Base-by-base conservation (phyloP, 2,329 filamentous ascomycete genomes). In the Coleophoma eucalyptorum region DNA sequence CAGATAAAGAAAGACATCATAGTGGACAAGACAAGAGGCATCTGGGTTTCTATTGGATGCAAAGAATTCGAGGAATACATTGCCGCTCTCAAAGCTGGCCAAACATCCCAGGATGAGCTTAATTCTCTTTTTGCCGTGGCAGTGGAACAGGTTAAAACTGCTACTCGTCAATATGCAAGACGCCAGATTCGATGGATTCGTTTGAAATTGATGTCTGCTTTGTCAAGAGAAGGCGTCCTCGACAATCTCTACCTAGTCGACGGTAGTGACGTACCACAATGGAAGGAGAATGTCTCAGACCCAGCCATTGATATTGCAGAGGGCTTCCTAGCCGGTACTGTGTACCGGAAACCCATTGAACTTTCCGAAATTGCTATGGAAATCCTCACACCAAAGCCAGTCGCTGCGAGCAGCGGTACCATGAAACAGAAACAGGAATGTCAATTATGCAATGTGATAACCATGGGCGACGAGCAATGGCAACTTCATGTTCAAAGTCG, bases 11-110 rank as follows among this genome's bases (percentile, higher is more conserved):
- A 71, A 2, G 86, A 83, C 0, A 67, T 74, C 2, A 57, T 68
- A 0, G 69, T 94, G 2, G 90, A 97, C 63, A 78, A 83, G 57
- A 88, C 81, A 1, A 83, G 85, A 48, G 95, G 94, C 0, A 95
- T 99, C 41, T 99, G 93, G 91, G 88, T 96, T 48, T 94, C 92
- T 1, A 99, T 99, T 55, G 94, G 94, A 1, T 97, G 91, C 70
- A 97, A 95, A 66, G 90, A 99, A 64, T 87, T 97, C 64, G 79
- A 88, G 51, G 77, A 81, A 0, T 96, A 91, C 62, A 71, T 92
- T 20, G 61, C 71, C 2, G 78, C 79, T 1, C 53, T 74, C 13
- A 60, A 69, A 57, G 54, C 67, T 51, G 60, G 58, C 7, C 50
- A 56, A 48, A 20, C 59, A 49, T 54, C 60, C 26, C 45, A 56